phyloP scores from a whole-genome alignment of 768 basidiomycete species.

The Royoungia palumana region DNA sequence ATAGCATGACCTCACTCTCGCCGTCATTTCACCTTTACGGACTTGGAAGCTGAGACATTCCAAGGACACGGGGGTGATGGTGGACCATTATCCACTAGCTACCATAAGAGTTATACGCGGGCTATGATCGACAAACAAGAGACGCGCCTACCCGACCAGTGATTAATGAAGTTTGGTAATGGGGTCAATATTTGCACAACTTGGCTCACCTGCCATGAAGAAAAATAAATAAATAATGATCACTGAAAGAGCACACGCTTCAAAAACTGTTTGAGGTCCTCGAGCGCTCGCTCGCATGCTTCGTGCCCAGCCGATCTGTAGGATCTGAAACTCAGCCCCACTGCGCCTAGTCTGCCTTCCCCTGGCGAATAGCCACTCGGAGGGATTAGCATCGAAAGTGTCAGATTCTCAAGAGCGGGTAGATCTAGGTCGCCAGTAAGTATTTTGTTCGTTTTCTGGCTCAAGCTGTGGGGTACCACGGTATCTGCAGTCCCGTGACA shows the following conservation, averaged over 20 bases:
- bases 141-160: not conserved
- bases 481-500: slow-evolving; percentile 79
- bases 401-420: slow-evolving; percentile 33
- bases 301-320: slow-evolving; percentile 71
- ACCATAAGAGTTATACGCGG: not conserved
- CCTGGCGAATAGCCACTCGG: slow-evolving; percentile 18
- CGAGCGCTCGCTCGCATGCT: slow-evolving; percentile 59
- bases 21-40: too few species aligned
- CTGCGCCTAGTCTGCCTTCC: slow-evolving; percentile 17
- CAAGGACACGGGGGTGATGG: too few species aligned
- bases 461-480: slow-evolving; percentile 59
- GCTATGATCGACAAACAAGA: not conserved
- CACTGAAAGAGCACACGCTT: slow-evolving; percentile 48
- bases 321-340: slow-evolving; percentile 62
- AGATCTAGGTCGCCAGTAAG: slow-evolving; percentile 55
- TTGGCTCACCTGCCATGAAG: not conserved
- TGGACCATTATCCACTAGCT: not conserved
- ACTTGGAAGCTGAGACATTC: too few species aligned
- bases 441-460: slow-evolving; percentile 52
- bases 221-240: not conserved
- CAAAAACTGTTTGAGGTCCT: slow-evolving; percentile 70
- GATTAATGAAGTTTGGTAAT: not conserved
- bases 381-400: slow-evolving; percentile 31
- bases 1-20: too few species aligned
- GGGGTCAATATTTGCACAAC: not conserved